Base-by-base conservation (phyloP, 257 asterid species). In the Salvia rosmarinus region DNA sequence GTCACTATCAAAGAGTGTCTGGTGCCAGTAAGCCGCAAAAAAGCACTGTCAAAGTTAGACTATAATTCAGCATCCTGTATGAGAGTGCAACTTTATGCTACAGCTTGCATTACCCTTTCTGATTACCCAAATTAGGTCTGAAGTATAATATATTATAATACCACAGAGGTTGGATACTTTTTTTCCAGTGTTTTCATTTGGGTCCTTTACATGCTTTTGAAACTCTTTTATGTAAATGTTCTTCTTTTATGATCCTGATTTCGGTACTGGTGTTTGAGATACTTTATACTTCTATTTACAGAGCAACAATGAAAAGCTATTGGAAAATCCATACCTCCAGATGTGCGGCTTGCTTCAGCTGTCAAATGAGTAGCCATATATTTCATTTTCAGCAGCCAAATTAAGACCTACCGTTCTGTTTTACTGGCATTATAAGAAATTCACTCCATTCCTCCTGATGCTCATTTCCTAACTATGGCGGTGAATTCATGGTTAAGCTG, bases 321-420 rank as follows among this genome's bases (percentile, higher is more conserved):
- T 95, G 91, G 98, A 95, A 81, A 95, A 95, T 85, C 99, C 99
- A 1, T 95, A 91, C 85, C 98, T 95, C 71, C 99, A 95, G 86
- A 91, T 95, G 95, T 96, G 97, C 7, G 99, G 98, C 76, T 76
- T 95, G 75, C 87, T 92, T 78, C 99, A 91, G 82, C 95, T 95
- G 54, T 71, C 95, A 75, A 90, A 85, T 73, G 97, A 72, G 71
- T 72, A 73, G 75, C 79, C 28, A 52, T 32, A 17, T 46, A 72
- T 70, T 68, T 66, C 19, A 9, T 32, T 5, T 82, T 79, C 93
- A 80, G 82, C 91, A 87, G 76, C 80, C 87, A 68, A 85, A 84
- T 59, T 87, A 49, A 74, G 55, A 70, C 68, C 76, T 23, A 49
- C 46, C 37, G 68, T 58, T 62, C 64, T 66, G 73, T 78, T 68